These are phyloP conservation scores for Echites panduratus DNA, from an alignment of 257 asterid genomes.

Conservation along the genomic window DNA sequence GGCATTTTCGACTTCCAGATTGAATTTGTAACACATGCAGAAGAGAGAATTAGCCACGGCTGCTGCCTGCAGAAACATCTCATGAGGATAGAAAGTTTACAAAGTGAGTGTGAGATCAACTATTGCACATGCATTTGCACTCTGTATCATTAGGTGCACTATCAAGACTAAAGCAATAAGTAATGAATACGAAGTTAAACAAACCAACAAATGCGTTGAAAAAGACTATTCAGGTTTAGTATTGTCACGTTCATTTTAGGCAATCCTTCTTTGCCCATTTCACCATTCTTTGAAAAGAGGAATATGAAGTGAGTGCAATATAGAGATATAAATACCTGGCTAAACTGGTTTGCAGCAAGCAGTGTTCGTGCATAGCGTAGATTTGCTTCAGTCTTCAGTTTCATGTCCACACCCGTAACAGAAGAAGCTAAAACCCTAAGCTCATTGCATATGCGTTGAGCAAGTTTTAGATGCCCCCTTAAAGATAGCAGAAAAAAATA, in stretches of 20 bases:
- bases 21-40: slow-evolving; percentile 66
- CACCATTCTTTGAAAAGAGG: background rate
- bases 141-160: background rate
- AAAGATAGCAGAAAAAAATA: slow-evolving; percentile 13
- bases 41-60: slow-evolving; percentile 80
- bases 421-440: slow-evolving; percentile 87
- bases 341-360: slow-evolving; percentile 87
- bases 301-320: background rate
- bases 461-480: slow-evolving; percentile 80
- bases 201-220: background rate
- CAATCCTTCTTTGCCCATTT: background rate
- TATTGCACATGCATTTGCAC: background rate
- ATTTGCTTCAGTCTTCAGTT: slow-evolving; percentile 78
- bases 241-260: background rate
- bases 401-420: slow-evolving; percentile 90
- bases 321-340: slow-evolving; percentile 43
- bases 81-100: slow-evolving; percentile 16
- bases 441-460: slow-evolving; percentile 79
- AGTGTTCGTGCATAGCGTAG: slow-evolving; percentile 87
- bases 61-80: slow-evolving; percentile 66
- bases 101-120: background rate
- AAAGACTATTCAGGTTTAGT: background rate
- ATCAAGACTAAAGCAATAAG: background rate
- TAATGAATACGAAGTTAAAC: background rate
- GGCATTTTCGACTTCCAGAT: slow-evolving; percentile 91